Conservation (phyloP, 441 rosid genomes). For the Isatis lusitanica region DNA sequence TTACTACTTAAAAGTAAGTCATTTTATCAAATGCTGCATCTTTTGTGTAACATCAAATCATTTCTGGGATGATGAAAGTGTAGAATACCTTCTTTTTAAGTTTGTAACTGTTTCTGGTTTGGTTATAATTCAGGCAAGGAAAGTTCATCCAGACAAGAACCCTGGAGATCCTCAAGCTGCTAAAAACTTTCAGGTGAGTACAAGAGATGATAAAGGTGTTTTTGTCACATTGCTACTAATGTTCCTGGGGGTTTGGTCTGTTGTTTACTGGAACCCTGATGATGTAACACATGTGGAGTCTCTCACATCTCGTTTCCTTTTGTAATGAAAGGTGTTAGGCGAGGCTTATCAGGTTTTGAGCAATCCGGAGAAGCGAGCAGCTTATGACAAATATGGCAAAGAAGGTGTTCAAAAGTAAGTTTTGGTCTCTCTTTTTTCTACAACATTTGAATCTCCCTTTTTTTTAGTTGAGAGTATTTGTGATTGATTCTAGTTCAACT, state of each 20-base stretch:
- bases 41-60: not conserved
- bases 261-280: not conserved
- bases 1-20: slow-evolving; percentile 71
- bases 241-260: not conserved
- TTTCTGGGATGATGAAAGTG: not conserved
- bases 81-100: not conserved
- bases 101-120: not conserved
- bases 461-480: not conserved
- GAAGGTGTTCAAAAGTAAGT: slow-evolving; percentile 77
- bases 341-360: slow-evolving; percentile 94
- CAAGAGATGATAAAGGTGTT: not conserved
- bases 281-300: not conserved
- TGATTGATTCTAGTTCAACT: not conserved
- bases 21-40: not conserved
- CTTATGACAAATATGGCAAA: slow-evolving; percentile 89
- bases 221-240: not conserved
- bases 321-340: slow-evolving; percentile 61
- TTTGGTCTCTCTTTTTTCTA: not conserved
- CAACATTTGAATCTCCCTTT: not conserved
- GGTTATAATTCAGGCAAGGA: slow-evolving; percentile 56
- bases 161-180: slow-evolving; percentile 86
- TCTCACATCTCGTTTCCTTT: slow-evolving; percentile 1
- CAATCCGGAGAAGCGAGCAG: slow-evolving; percentile 86
- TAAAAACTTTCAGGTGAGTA: slow-evolving; percentile 77
- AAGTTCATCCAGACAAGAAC: slow-evolving; percentile 94